Evolutionary conservation across 805 yeast genomes (phyloP), one percentile per base, ranked within the genome.

Genomic region (Ogataea angusta): DNA sequence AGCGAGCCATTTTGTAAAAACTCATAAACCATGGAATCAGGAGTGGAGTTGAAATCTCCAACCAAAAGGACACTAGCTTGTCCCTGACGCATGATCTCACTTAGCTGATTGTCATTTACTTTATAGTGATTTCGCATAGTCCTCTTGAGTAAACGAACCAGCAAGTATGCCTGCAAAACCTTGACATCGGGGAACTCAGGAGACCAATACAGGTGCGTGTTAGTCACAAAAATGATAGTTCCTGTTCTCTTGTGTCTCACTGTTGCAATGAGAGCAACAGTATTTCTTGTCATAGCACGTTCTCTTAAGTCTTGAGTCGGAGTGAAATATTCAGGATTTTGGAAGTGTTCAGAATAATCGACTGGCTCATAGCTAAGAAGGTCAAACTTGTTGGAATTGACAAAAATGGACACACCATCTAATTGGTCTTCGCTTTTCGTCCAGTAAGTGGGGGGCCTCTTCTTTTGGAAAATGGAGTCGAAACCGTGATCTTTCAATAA

Each of bases 181-280:
- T 76, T 78, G 15, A 78, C 79, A 48, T 76, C 80, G 34, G 72
- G 69, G 36, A 64, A 70, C 46, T 72, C 70, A 1, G 70, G 69
- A 10, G 66, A 62, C 85, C 85, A 79, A 51, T 79, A 79, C 8
- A 79, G 58, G 54, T 79, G 85, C 0, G 84, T 78, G 46, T 77
- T 79, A n/a, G 78, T 62, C 2, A 76, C 66, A 28, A 75, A 71
- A 3, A 78, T 53, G 3, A 57, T 48, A 24, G 68, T 61, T 9
- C 62, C 58, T 0, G 76, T 66, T 1, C 42, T 49, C 36, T 57
- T 62, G 51, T 79, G 84, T 40, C 62, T 57, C 27, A 79, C 54
- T 10, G 72, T 71, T 5, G 73, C 63, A n/a, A 79, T 59, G 2
- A 77, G 42, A 3, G 77, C 81, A 3, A 80, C 84, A 21, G 81